Percentiles rank a stretch among this genome's conserved stretches.
phyloP scores from a whole-genome alignment of 1,284 basidiomycete species.

The Sanghuangporus weigelae region DNA sequence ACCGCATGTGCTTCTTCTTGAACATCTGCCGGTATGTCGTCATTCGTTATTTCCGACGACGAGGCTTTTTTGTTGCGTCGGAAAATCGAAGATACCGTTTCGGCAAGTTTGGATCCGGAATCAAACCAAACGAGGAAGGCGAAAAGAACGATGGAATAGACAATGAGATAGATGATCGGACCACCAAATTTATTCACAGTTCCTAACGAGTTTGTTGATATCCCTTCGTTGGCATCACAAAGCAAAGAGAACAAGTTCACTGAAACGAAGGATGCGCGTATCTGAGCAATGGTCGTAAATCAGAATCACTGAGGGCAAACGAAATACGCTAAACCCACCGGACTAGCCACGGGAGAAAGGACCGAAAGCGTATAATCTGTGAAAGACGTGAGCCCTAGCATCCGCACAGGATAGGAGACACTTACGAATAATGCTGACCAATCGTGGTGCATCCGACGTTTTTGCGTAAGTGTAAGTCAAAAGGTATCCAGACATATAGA shows the following conservation, averaged over 20 bases:
- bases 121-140: constrained; percentile 56
- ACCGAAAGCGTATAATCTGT: constrained; percentile 63
- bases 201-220: constrained; percentile 44
- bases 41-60: constrained; percentile 11
- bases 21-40: constrained; percentile 39
- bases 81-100: constrained; percentile 15
- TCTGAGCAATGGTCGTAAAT: constrained; percentile 26
- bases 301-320: background rate
- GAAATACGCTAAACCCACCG: constrained; percentile 40
- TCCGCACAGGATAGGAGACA: background rate
- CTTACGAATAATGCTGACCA: constrained; percentile 58
- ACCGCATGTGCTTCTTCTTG: constrained; percentile 48
- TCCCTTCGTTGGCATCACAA: constrained; percentile 51
- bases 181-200: constrained; percentile 62
- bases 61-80: constrained; percentile 17
- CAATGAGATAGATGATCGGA: constrained; percentile 69
- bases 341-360: constrained; percentile 62
- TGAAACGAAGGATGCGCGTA: constrained; percentile 64
- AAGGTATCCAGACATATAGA: constrained; percentile 62
- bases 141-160: constrained; percentile 50
- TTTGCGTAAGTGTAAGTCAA: constrained; percentile 68
- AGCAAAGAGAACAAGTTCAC: constrained; percentile 75
- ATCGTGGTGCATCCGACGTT: constrained; percentile 44
- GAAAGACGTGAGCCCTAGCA: background rate
- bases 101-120: constrained; percentile 46